These are phyloP conservation scores for Verticillium klebahnii DNA, from an alignment of 2,329 filamentous ascomycete species.

Conservation along the genomic window DNA sequence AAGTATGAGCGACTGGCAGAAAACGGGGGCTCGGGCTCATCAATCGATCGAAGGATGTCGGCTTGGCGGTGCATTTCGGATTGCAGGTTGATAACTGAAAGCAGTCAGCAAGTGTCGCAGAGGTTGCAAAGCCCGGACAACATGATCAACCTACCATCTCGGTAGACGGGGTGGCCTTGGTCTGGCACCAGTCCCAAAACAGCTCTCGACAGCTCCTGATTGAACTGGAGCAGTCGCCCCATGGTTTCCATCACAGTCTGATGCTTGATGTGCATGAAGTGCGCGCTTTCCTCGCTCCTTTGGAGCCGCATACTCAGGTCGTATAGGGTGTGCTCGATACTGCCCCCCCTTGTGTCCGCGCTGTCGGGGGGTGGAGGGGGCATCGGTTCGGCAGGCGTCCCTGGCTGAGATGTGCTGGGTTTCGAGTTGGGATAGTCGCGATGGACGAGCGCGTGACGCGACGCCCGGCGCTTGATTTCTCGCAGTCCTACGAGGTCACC, in stretches of 20 bases:
- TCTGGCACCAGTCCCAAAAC: constrained; percentile 70
- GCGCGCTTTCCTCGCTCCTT: constrained; percentile 77
- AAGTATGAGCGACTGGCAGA: constrained; percentile 64
- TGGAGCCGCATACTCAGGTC: constrained; percentile 73
- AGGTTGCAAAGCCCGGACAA: not conserved
- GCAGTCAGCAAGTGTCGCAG: constrained; percentile 2
- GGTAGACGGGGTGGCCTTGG: constrained; percentile 71
- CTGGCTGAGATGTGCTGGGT: constrained; percentile 69
- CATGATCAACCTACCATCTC: constrained; percentile 62
- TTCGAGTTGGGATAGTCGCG: constrained; percentile 83
- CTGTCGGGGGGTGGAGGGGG: constrained; percentile 57
- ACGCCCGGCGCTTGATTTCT: constrained; percentile 93
- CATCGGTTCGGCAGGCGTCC: constrained; percentile 79
- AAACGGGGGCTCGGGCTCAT: constrained; percentile 63
- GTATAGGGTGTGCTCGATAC: constrained; percentile 76
- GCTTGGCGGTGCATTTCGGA: constrained; percentile 57
- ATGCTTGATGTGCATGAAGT: constrained; percentile 75
- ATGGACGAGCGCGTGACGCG: constrained; percentile 87
- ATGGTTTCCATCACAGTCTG: constrained; percentile 79
- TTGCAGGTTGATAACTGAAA: constrained; percentile 50
- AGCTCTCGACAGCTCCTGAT: constrained; percentile 75
- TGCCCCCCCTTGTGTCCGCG: constrained; percentile 67
- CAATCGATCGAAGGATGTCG: constrained; percentile 50
- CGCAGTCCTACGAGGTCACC: constrained; percentile 86
- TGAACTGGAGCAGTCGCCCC: constrained; percentile 66